Evolutionary conservation across 768 basidiomycete species (phyloP).

Genomic region (Collybiopsis confluens): DNA sequence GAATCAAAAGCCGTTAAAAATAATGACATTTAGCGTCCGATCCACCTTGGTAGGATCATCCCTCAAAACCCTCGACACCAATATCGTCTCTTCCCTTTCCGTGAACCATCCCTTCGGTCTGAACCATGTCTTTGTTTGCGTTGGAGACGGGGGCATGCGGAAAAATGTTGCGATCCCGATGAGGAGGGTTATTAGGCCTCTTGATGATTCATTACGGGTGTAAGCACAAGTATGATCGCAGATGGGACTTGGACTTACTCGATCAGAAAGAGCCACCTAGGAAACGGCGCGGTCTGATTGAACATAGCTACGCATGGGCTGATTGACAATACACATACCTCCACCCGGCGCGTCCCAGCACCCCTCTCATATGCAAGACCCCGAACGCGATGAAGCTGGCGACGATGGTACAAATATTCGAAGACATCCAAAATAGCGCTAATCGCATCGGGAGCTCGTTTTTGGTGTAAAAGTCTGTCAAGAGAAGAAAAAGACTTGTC

Average conservation of each 20-base stretch:
- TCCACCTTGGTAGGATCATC: conserved; percentile 58
- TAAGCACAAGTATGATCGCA: background rate
- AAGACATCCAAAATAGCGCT: conserved; percentile 52
- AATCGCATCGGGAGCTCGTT: conserved; percentile 53
- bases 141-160: conserved; percentile 57
- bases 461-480: conserved; percentile 55
- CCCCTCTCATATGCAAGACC: conserved; percentile 55
- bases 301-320: background rate
- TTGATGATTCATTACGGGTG: conserved; percentile 13
- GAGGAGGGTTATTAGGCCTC: conserved; percentile 44
- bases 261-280: conserved; percentile 55
- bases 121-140: conserved; percentile 55
- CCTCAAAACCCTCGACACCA: conserved; percentile 55
- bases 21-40: background rate
- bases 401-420: conserved; percentile 40
- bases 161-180: conserved; percentile 55
- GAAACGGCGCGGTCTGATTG: background rate
- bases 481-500: background rate
- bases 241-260: conserved; percentile 27
- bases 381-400: conserved; percentile 58
- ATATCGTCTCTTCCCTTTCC: conserved; percentile 56
- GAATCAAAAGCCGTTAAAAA: no score
- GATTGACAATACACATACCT: conserved; percentile 21
- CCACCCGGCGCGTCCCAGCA: conserved; percentile 50
- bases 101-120: conserved; percentile 62